Evolutionary conservation across 1,139 yeast species (phyloP), one percentile per base, ranked within the genome.

Genomic region (Taphrina wiesneri): DNA sequence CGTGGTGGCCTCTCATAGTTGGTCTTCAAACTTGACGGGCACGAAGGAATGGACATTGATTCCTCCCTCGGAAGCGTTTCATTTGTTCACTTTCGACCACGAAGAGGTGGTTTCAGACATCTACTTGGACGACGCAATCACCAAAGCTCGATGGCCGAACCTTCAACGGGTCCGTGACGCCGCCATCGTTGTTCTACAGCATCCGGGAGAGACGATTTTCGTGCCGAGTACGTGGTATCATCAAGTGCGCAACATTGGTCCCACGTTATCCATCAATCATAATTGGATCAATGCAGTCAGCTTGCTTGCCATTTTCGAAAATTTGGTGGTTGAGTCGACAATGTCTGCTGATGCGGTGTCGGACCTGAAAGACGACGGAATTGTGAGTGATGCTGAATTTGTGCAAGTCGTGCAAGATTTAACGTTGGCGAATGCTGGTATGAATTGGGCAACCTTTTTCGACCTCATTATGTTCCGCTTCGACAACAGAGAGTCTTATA

Each of bases 161-260:
- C 57, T 49, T 4, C 41, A 34, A 30, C 17, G 28, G 11, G 60
- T 59, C 23, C 60, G 54, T 2, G 54, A 53, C 15, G 60, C 46
- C 25, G 60, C 60, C 9, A 17, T 62, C n/a, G 47, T 26, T 9
- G 65, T 62, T 21, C 23, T 21, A 21, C 68, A 66, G 43, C 47
- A 30, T 23, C 56, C 66, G 6, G 68, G 66, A n/a, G 63, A 66
- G 45, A 62, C 68, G n/a, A 63, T 66, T 17, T 66, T 66, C 36
- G 68, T 66, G 57, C 68, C 68, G n/a, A 54, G 63, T 19, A 63
- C 66, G 11, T 66, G 68, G 68, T 63, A 56, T 28, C 68, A 66
- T 34, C 62, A 51, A 15, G 68, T 66, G 19, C 49, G 26, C 36
- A 66, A 66, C 32, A 56, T 63, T 17, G 64, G 67, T 17, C 23